phyloP scores from a whole-genome alignment of 176 grass and related monocot species.

The Rhynchospora breviuscula region DNA sequence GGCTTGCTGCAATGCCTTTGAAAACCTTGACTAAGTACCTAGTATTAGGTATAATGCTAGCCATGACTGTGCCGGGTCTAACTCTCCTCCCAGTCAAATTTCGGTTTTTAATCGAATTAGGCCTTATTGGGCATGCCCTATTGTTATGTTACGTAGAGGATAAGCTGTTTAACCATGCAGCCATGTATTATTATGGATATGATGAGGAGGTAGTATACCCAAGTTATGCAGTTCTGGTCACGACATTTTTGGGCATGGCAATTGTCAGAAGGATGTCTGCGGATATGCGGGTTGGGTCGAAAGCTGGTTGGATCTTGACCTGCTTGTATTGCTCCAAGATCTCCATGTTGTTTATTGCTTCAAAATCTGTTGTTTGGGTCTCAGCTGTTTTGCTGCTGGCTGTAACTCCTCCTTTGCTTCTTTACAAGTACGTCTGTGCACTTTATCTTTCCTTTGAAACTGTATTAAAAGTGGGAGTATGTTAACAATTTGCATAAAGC shows the following conservation, averaged over 20 bases:
- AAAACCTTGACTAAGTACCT: slow-evolving; percentile 90
- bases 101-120: slow-evolving; percentile 69
- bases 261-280: slow-evolving; percentile 74
- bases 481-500: neutral
- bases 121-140: slow-evolving; percentile 78
- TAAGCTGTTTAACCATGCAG: slow-evolving; percentile 76
- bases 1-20: slow-evolving; percentile 91
- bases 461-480: neutral
- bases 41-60: slow-evolving; percentile 68
- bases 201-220: slow-evolving; percentile 95
- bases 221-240: slow-evolving; percentile 84
- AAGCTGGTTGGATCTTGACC: slow-evolving; percentile 88
- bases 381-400: slow-evolving; percentile 83
- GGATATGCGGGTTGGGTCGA: slow-evolving; percentile 68
- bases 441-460: neutral
- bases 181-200: slow-evolving; percentile 92
- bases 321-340: slow-evolving; percentile 91
- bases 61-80: slow-evolving; percentile 87
- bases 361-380: slow-evolving; percentile 85
- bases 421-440: slow-evolving; percentile 64
- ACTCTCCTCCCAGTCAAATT: slow-evolving; percentile 74
- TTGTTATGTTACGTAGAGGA: slow-evolving; percentile 92
- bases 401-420: slow-evolving; percentile 82
- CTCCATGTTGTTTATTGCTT: slow-evolving; percentile 91
- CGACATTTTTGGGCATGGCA: slow-evolving; percentile 76